Evolutionary conservation across 768 basidiomycete genomes (phyloP).

Genomic region (Daedalea quercina): DNA sequence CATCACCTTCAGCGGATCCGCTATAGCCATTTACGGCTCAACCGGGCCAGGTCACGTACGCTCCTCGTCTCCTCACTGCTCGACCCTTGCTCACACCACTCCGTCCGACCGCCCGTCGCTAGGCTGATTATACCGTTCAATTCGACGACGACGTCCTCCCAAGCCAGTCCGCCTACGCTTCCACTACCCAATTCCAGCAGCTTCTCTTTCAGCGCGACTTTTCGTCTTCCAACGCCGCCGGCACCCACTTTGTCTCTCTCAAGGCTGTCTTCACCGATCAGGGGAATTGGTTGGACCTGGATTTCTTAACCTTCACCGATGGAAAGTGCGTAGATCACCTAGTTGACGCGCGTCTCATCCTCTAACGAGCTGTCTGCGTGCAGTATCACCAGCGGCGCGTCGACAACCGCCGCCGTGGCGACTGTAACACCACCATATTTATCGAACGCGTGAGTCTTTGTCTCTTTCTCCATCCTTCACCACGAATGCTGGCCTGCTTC

Average conservation of each 20-base stretch:
- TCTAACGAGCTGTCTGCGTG: not conserved
- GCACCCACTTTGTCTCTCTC: conserved; percentile 16
- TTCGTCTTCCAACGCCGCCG: not conserved
- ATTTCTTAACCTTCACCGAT: conserved; percentile 19
- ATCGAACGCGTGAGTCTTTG: not conserved
- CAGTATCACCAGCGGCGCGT: not conserved
- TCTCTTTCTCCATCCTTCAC: not conserved
- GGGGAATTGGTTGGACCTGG: conserved; percentile 22
- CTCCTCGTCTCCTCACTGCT: not conserved
- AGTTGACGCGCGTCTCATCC: not conserved
- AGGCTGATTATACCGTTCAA: conserved; percentile 20
- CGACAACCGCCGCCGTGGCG: not conserved
- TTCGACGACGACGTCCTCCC: conserved; percentile 16
- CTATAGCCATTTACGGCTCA: conserved; percentile 21
- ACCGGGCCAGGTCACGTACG: conserved; percentile 24
- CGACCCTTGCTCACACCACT: not conserved
- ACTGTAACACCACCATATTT: conserved; percentile 8
- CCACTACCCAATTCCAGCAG: conserved; percentile 16
- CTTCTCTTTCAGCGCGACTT: conserved; percentile 17
- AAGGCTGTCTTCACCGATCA: conserved; percentile 7
- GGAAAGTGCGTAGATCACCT: conserved; percentile 1
- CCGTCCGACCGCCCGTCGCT: not conserved
- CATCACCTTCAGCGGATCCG: conserved; percentile 16
- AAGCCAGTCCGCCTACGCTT: conserved; percentile 13
- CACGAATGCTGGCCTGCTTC: not conserved